Evolutionary conservation across 108 stramenopile genomes (phyloP), one percentile per base, ranked within the genome.

Genomic region (Discostella pseudostelligera): DNA sequence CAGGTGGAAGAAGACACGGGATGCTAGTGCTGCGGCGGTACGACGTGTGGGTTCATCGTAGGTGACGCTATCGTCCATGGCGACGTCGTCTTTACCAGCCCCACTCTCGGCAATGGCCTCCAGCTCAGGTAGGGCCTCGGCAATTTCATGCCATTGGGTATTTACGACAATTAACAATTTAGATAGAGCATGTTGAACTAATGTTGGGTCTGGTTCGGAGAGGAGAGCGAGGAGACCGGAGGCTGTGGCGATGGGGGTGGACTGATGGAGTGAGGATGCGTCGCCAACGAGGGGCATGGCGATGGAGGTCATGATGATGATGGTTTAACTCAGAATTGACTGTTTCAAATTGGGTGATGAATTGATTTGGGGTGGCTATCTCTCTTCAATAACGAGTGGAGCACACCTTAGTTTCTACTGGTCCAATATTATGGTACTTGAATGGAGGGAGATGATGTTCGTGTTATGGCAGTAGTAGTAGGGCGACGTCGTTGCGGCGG

Each of bases 1-100:
- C 39, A 99, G 76, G 67, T 99, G 97, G 62, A 95, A 99, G 62
- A 96, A 99, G 54, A 95, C 93, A 39, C 96, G 90, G 29, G 88
- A 87, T 0, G 98, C 97, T 2, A 99, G 83, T 7, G 96, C 92
- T 29, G 96, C 94, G 20, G 98, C 97, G 11, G 80, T 76, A 39
- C 86, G 87, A 54, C 92, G 83, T 8, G 79, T 80, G 22, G 80
- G 55, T 10, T 47, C 39, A 24, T 70, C 74, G 53, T 56, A 70
- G 13, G 26, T 0, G 39, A 8, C 59, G 49, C 19, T 24, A 22
- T 20, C 54, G 21, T 50, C 62, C 24, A 22, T 37, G 47, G 3
- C 28, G 8, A 37, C 21, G 47, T 40, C 47, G 14, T n/a, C 10
- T 35, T 45, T 64, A 6, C 69, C 28, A 65, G 20, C 40, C 22